Evolutionary conservation across 306 rosid genomes (phyloP).

Genomic region (Parietaria judaica): DNA sequence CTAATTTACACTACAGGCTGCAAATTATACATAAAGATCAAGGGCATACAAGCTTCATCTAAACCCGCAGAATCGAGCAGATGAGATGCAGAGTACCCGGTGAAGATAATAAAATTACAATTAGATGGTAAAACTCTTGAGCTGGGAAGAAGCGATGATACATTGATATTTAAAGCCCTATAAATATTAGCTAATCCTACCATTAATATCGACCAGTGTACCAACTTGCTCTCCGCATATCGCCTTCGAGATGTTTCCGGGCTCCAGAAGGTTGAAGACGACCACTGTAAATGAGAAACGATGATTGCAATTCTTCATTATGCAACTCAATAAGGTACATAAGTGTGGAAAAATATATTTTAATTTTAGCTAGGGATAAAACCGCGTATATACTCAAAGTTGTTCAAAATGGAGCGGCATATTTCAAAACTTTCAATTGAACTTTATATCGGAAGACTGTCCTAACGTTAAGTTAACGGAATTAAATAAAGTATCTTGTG

Average conservation of each 20-base stretch:
- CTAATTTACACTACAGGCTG: slow-evolving; percentile 8
- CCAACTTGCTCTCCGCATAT: slow-evolving; percentile 45
- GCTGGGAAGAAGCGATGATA: slow-evolving; percentile 16
- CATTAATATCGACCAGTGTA: slow-evolving; percentile 36
- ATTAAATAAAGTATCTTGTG: too few relatives aligned
- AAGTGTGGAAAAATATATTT: background rate
- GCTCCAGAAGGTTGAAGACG: slow-evolving; percentile 41
- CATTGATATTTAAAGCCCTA: background rate
- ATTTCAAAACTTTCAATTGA: too few relatives aligned
- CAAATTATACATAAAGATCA: slow-evolving; percentile 9
- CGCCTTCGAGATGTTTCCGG: slow-evolving; percentile 48
- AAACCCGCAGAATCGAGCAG: slow-evolving; percentile 3
- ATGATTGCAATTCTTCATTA: slow-evolving; percentile 1
- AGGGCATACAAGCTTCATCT: slow-evolving; percentile 8
- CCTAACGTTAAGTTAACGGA: too few relatives aligned
- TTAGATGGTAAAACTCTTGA: slow-evolving; percentile 5
- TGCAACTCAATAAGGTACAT: background rate
- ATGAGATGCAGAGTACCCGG: slow-evolving; percentile 7
- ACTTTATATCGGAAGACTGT: too few relatives aligned
- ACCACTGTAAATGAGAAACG: slow-evolving; percentile 31
- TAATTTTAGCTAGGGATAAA: too few relatives aligned
- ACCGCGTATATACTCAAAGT: too few relatives aligned
- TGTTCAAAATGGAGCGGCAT: too few relatives aligned
- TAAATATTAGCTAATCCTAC: slow-evolving; percentile 29
- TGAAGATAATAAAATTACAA: background rate